A percentile compares a stretch with the other conserved stretches of the same genome.
Evolutionary conservation across 352 stramenopile genomes (phyloP).

Genomic region (Globisporangium paroecandrum): DNA sequence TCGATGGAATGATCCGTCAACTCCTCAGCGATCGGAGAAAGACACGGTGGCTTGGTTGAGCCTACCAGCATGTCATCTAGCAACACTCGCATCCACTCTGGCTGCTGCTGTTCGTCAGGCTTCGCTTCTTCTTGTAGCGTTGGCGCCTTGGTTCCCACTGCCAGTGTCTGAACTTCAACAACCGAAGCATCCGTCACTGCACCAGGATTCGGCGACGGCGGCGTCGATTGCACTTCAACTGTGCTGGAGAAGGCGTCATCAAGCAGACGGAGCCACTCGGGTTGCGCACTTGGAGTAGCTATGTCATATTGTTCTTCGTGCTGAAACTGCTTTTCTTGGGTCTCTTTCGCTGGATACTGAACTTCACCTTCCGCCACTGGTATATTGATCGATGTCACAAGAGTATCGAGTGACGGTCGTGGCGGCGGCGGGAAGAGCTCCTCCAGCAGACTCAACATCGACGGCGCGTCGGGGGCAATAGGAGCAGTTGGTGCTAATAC

Average conservation of each 20-base stretch:
- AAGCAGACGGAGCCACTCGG: not conserved
- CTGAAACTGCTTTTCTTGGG: not conserved
- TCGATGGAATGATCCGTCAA: not conserved
- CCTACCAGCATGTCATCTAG: slow-evolving; percentile 1
- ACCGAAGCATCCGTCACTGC: not conserved
- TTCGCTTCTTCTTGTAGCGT: not conserved
- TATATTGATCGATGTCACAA: not conserved
- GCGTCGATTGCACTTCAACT: not conserved
- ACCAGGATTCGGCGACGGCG: not conserved
- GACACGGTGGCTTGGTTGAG: not conserved
- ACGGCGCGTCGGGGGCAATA: not conserved
- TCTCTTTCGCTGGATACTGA: not conserved
- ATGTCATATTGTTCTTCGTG: not conserved
- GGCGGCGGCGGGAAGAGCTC: slow-evolving; percentile 6
- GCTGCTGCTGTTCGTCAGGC: not conserved
- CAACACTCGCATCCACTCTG: slow-evolving; percentile 10
- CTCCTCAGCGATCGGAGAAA: not conserved
- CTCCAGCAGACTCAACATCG: slow-evolving; percentile 1
- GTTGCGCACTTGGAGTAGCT: not conserved
- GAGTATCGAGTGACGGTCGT: not conserved
- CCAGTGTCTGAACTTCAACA: not conserved
- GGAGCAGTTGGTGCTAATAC: not conserved
- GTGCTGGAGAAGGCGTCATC: not conserved
- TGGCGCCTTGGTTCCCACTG: not conserved
- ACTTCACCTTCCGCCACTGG: not conserved